Base-by-base conservation (phyloP, 495 filamentous ascomycete species). In the Aspergillus saccharolyticus region DNA sequence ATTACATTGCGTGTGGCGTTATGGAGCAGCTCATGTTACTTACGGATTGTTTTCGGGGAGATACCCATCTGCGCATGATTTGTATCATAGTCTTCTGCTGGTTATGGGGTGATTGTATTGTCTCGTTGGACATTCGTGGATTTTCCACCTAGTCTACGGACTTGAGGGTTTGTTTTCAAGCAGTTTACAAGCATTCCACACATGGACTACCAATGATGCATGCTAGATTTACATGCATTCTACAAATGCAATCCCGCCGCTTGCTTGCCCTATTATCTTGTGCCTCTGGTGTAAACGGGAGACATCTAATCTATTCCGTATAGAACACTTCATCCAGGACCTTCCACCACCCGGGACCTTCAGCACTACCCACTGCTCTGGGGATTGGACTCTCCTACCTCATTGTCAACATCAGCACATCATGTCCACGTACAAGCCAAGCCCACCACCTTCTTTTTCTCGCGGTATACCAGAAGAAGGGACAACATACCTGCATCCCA, bases 261-360 rank as follows among this genome's bases (percentile, higher is more conserved):
- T n/a, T n/a, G n/a, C n/a, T n/a, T n/a, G n/a, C n/a, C n/a, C n/a
- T n/a, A n/a, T n/a, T n/a, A n/a, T n/a, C n/a, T n/a, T n/a, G n/a
- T n/a, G n/a, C n/a, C n/a, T n/a, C n/a, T n/a, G n/a, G n/a, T n/a
- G n/a, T n/a, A n/a, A n/a, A n/a, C n/a, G n/a, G n/a, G n/a, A 10
- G 25, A 49, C 48, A 2, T 14, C 17, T 2, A 8, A 9, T 46
- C 74, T 57, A 84, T 17, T 82, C 70, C 14, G 65, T 74, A 66
- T 85, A 86, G 65, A 90, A 90, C 8, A 90, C 87, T 64, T 90
- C 86, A 60, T 89, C 84, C 52, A 89, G 59, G 0, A 71, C 73
- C 70, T 80, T 86, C 88, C 86, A 91, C 88, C 86, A 90, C 0
- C 80, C 74, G 18, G 84, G 84, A 44, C 82, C 83, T 17, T 85